Base-by-base conservation (phyloP, 1,139 yeast genomes). In the Arxiozyma bovina region DNA sequence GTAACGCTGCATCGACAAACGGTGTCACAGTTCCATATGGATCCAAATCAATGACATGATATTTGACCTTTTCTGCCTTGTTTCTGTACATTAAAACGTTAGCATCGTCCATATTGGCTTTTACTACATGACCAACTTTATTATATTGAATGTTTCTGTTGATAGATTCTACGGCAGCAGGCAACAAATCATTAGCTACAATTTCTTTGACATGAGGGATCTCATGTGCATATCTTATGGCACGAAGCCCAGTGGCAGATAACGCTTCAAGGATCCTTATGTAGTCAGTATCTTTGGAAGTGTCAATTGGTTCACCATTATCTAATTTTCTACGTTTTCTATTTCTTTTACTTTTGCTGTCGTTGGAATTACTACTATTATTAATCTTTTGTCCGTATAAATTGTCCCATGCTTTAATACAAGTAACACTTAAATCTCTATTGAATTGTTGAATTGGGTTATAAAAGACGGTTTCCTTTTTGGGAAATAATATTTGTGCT, bases 21-120 rank as follows among this genome's bases (percentile, higher is more conserved):
- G 98, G 98, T 1, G 96, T 81, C 0, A 97, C 99, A 0, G 97
- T 86, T 22, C 99, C 99, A 67, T 93, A 93, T 0, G 99, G 99
- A 67, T 93, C 99, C 55, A 93, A 77, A 71, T 93, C 99, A 55
- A 94, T 82, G 12, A 88, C 87, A 66, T 93, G 96, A 71, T 85
- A 87, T 53, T 77, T 76, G 50, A 65, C 70, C 23, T 72, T 73
- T 38, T 72, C 68, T 0, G 77, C 67, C 53, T 77, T 74, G 51
- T 75, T 73, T 25, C 73, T 69, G 53, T 83, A 78, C 96, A 93
- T 89, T 66, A 78, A 81, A 50, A 81, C 81, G 60, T 86, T 88
- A 27, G 99, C 99, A 72, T 93, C 98, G 23, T 93, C 96, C 62
- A 79, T 79, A 63, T 87, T 84, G 12, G 94, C 77, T 45, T 67